A percentile compares a stretch with the other conserved stretches of the same genome.
phyloP scores from a whole-genome alignment of 139 green algal genomes.

The Dunaliella sp. region DNA sequence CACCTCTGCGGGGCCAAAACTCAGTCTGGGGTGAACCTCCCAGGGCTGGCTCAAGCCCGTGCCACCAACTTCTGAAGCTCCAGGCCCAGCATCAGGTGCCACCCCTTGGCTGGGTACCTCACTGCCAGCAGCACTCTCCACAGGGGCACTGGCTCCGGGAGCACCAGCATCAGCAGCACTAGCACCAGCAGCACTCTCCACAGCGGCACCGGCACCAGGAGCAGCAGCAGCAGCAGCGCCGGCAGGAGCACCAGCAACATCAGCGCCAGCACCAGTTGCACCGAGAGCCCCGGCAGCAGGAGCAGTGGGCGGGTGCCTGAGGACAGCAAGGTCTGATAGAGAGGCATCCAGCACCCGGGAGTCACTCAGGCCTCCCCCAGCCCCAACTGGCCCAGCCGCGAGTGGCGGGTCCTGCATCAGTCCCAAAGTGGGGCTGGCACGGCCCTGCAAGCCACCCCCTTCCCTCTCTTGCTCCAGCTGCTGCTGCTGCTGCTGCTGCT shows the following conservation, averaged over 20 bases:
- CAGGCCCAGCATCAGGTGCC: no score
- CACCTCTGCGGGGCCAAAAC: not conserved
- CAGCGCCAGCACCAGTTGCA: not conserved
- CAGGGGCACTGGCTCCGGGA: not conserved
- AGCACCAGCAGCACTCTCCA: not conserved
- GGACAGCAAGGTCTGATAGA: not conserved
- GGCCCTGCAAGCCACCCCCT: not conserved
- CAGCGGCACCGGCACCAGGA: not conserved
- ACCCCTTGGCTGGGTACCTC: no score
- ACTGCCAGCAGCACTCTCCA: not conserved
- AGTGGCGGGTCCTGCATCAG: not conserved
- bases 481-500: not conserved
- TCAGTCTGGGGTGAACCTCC: not conserved
- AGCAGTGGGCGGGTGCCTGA: not conserved
- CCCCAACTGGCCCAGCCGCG: not conserved
- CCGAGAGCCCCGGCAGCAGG: not conserved
- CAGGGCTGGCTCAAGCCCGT: no score
- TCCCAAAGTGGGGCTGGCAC: not conserved
- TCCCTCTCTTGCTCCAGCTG: not conserved
- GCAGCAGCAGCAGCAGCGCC: not conserved
- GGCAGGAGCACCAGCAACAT: no score
- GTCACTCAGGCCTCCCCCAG: not conserved
- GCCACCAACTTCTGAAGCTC: no score
- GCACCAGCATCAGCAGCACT: not conserved
- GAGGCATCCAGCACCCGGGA: not conserved